phyloP scores from a whole-genome alignment of 2,329 filamentous ascomycete species.

The Monosporascus sp. region DNA sequence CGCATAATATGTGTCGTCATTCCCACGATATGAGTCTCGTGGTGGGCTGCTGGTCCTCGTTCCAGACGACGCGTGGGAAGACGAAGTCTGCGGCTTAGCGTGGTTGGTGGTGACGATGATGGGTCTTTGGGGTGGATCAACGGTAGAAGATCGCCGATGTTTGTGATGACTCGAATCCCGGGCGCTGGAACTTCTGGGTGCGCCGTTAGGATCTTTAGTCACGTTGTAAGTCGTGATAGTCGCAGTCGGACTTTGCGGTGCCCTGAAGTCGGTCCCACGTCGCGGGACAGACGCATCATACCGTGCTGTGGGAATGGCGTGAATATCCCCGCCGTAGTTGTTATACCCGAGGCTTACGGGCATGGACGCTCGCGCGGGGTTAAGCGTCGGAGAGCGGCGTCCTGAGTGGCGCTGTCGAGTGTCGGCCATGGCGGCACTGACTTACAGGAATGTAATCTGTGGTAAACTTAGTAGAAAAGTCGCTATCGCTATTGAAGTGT shows the following conservation, averaged over 20 bases:
- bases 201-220: slow-evolving; percentile 40
- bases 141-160: slow-evolving; percentile 43
- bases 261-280: slow-evolving; percentile 30
- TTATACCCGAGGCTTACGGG: slow-evolving; percentile 47
- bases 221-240: slow-evolving; percentile 54
- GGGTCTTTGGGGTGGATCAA: slow-evolving; percentile 48
- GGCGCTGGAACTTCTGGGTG: slow-evolving; percentile 41
- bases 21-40: slow-evolving; percentile 47
- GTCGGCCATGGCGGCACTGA: slow-evolving; percentile 39
- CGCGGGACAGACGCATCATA: slow-evolving; percentile 28
- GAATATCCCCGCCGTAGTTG: slow-evolving; percentile 49
- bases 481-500: background rate
- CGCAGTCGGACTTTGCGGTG: slow-evolving; percentile 30
- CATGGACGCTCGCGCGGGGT: slow-evolving; percentile 50
- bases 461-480: slow-evolving; percentile 2
- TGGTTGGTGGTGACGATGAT: slow-evolving; percentile 54
- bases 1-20: slow-evolving; percentile 50
- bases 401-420: slow-evolving; percentile 40
- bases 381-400: slow-evolving; percentile 40
- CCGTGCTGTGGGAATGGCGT: slow-evolving; percentile 43
- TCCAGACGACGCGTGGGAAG: slow-evolving; percentile 33
- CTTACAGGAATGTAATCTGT: slow-evolving; percentile 1
- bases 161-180: slow-evolving; percentile 40
- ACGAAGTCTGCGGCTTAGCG: slow-evolving; percentile 34
- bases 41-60: slow-evolving; percentile 41